Evolutionary conservation across 345 rosid species (phyloP).

Genomic region (Balakata baccata): DNA sequence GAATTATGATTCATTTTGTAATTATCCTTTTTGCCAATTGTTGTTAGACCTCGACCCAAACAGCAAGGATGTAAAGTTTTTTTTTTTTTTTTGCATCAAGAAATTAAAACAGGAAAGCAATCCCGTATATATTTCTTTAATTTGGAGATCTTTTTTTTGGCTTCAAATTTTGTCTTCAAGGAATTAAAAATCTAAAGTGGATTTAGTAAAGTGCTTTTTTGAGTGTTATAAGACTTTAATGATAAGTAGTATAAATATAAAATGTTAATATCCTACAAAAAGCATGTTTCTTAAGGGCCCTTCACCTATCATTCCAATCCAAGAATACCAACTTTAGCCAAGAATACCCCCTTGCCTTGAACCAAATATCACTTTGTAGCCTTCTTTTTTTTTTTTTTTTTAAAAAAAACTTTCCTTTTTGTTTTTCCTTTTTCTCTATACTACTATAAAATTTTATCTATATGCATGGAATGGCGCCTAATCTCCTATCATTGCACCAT

Average conservation of each 20-base stretch:
- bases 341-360: neutral
- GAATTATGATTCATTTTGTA: neutral
- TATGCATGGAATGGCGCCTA: too few species aligned
- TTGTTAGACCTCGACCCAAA: neutral
- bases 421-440: neutral
- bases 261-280: slow-evolving; percentile 29
- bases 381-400: neutral
- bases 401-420: neutral
- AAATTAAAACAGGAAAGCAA: slow-evolving; percentile 11
- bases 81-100: neutral
- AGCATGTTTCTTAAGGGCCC: slow-evolving; percentile 42
- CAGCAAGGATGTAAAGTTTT: too few species aligned
- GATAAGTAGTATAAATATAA: slow-evolving; percentile 23
- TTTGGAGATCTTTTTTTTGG: neutral
- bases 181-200: slow-evolving; percentile 14
- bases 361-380: slow-evolving; percentile 1
- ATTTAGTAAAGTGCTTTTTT: slow-evolving; percentile 30
- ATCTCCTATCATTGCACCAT: too few species aligned
- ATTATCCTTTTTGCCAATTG: neutral
- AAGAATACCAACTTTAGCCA: slow-evolving; percentile 36
- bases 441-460: neutral
- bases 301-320: slow-evolving; percentile 27
- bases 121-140: neutral
- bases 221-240: slow-evolving; percentile 23
- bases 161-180: slow-evolving; percentile 9